Conservation (phyloP, 495 filamentous ascomycete genomes). For the Hypomontagnella submonticulosa region DNA sequence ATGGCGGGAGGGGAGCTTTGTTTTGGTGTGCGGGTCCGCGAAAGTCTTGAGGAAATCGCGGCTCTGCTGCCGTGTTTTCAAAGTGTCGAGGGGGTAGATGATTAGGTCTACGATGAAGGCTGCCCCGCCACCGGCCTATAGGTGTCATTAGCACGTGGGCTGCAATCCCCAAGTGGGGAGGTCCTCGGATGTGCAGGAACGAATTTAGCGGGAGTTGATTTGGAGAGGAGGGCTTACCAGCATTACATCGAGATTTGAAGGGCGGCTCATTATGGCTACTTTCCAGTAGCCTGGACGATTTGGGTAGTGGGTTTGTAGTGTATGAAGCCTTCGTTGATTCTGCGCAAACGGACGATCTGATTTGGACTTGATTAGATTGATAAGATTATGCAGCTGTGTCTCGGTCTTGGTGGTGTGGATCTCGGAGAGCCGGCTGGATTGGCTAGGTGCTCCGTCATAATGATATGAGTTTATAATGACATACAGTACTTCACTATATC, state of each 20-base stretch:
- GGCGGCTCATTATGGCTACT: conserved; percentile 38
- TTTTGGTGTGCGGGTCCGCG: conserved; percentile 65
- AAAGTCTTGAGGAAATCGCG: conserved; percentile 70
- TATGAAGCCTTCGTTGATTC: conserved; percentile 12
- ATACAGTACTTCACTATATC: no score
- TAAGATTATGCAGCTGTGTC: conserved; percentile 38
- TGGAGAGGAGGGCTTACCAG: conserved; percentile 45
- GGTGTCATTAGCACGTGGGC: conserved; percentile 7
- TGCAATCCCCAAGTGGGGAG: neutral
- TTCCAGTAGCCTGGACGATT: conserved; percentile 10
- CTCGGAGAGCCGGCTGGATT: neutral
- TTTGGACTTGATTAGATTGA: conserved; percentile 38
- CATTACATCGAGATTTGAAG: conserved; percentile 53
- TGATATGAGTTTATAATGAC: conserved; percentile 30
- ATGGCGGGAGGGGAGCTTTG: conserved; percentile 59
- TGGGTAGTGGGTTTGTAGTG: conserved; percentile 1
- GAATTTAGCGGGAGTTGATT: neutral
- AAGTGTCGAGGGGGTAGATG: conserved; percentile 84
- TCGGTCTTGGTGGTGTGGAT: neutral
- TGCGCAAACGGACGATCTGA: neutral
- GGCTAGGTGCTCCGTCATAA: conserved; percentile 3
- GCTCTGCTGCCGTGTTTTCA: conserved; percentile 87
- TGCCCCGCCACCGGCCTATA: conserved; percentile 81
- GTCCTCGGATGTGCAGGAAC: neutral
- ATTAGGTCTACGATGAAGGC: conserved; percentile 83